These are phyloP conservation scores for Achaetomium macrosporum DNA, from an alignment of 2,329 filamentous ascomycete genomes.

Conservation along the genomic window DNA sequence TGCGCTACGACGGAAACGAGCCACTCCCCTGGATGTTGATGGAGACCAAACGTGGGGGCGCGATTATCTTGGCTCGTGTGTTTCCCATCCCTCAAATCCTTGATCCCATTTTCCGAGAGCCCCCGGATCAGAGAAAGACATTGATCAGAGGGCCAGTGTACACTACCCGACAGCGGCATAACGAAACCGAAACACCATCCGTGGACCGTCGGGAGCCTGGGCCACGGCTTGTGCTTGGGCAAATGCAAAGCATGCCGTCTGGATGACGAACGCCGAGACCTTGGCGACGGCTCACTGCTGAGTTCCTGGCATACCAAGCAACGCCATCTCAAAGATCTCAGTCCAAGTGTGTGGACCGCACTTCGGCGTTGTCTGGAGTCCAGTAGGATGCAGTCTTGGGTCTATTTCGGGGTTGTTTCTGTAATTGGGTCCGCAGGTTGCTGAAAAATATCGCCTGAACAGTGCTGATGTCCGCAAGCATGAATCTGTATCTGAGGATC, in stretches of 20 bases:
- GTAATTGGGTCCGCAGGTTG: too few relatives aligned
- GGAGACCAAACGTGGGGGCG: conserved; percentile 10
- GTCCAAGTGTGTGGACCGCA: not conserved
- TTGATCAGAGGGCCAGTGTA: not conserved
- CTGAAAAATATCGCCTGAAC: too few relatives aligned
- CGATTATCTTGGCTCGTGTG: conserved; percentile 6
- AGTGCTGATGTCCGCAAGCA: too few relatives aligned
- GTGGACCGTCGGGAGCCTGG: not conserved
- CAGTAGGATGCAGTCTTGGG: too few relatives aligned
- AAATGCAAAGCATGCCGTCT: not conserved
- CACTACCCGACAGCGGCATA: too few relatives aligned
- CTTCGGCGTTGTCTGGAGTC: not conserved
- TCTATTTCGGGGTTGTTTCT: too few relatives aligned
- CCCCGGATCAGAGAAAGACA: too few relatives aligned
- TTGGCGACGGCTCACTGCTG: conserved; percentile 22
- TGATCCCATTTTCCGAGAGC: not conserved
- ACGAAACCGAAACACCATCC: not conserved
- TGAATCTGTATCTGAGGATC: too few relatives aligned
- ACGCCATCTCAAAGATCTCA: conserved; percentile 4
- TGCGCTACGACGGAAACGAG: conserved; percentile 14
- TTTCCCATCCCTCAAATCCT: not conserved
- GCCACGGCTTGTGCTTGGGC: not conserved
- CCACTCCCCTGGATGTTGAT: not conserved
- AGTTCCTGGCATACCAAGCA: conserved; percentile 22
- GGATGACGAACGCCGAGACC: conserved; percentile 22